phyloP scores from a whole-genome alignment of 2,329 filamentous ascomycete species.

The Fusarium nisikadoi region DNA sequence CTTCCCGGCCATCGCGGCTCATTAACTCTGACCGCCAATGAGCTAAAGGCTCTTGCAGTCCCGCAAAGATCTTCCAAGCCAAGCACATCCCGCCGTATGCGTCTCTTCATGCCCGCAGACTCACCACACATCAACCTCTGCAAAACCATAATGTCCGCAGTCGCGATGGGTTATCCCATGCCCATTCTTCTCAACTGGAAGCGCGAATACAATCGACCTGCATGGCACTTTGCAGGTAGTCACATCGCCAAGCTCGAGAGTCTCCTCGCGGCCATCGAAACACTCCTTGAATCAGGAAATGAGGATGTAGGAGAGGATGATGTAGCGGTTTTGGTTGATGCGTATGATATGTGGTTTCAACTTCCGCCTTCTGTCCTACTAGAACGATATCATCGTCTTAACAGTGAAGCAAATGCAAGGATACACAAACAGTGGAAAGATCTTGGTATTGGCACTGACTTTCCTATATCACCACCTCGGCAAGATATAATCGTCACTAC shows the following conservation, averaged over 20 bases:
- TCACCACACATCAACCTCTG: slow-evolving; percentile 51
- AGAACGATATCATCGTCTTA: slow-evolving; percentile 50
- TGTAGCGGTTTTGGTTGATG: slow-evolving; percentile 51
- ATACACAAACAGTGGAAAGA: slow-evolving; percentile 40
- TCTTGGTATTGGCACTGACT: slow-evolving; percentile 13
- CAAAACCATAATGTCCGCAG: slow-evolving; percentile 53
- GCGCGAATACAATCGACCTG: slow-evolving; percentile 50
- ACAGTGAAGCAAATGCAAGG: slow-evolving; percentile 49
- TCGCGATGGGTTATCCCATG: slow-evolving; percentile 52
- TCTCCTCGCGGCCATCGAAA: slow-evolving; percentile 46
- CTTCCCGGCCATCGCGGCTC: neutral
- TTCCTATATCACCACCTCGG: slow-evolving; percentile 46
- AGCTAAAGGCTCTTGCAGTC: slow-evolving; percentile 17
- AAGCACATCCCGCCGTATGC: slow-evolving; percentile 43
- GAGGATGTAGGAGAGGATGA: slow-evolving; percentile 45
- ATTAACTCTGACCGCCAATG: slow-evolving; percentile 4
- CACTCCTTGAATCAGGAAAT: slow-evolving; percentile 36
- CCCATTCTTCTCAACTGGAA: slow-evolving; percentile 53
- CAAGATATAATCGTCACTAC: slow-evolving; percentile 50
- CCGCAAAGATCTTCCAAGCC: neutral
- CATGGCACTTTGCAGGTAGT: slow-evolving; percentile 53
- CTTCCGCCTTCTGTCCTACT: slow-evolving; percentile 52
- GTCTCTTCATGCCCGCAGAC: slow-evolving; percentile 54
- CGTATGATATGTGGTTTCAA: slow-evolving; percentile 55
- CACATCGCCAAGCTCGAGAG: slow-evolving; percentile 54